Evolutionary conservation across 805 yeast genomes (phyloP), one percentile per base, ranked within the genome.

Genomic region (Schwanniomyces vanrijiae): DNA sequence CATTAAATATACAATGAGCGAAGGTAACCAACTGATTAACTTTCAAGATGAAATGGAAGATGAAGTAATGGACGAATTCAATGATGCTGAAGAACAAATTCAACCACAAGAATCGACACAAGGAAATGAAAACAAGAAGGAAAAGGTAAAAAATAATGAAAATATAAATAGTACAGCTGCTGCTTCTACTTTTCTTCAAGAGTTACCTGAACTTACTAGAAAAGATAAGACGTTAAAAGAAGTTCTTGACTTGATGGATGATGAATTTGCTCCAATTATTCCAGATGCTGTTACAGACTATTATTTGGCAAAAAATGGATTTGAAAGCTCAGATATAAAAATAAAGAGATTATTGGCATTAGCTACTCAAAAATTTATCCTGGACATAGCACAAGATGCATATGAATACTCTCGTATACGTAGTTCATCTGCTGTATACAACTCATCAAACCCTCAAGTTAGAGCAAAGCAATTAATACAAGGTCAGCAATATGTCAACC

Each of bases 271-370:
- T 3, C 99, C 99, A 2, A 85, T 92, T 28, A 94, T 94, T 35
- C 99, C 99, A 0, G 98, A 94, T 62, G 91, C 96, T 0, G 97
- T 94, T 9, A 88, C 96, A 0, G 97, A 92, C 61, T 94, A 90
- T 63, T 94, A 92, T 59, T 69, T 92, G 44, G 81, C 89, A 20
- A 85, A 86, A 59, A 86, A 90, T 51, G 97, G 97, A 34, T 84
- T 94, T 57, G 86, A 84, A 48, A 82, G 94, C 22, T 76, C 85
- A 34, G 96, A 92, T 62, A 70, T 81, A 11, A 78, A 90, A 35
- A 64, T 71, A 47, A 91, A 90, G 64, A 76, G 98, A 45, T 71
- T 94, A 31, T 73, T 94, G 42, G 97, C 98, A 0, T 73, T 94
- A 47, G 98, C 99, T 0, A 94, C 99, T 0, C 99, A 95, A 60